These are phyloP conservation scores for Candida mattraensis DNA, from an alignment of 805 yeast species.

Conservation along the genomic window DNA sequence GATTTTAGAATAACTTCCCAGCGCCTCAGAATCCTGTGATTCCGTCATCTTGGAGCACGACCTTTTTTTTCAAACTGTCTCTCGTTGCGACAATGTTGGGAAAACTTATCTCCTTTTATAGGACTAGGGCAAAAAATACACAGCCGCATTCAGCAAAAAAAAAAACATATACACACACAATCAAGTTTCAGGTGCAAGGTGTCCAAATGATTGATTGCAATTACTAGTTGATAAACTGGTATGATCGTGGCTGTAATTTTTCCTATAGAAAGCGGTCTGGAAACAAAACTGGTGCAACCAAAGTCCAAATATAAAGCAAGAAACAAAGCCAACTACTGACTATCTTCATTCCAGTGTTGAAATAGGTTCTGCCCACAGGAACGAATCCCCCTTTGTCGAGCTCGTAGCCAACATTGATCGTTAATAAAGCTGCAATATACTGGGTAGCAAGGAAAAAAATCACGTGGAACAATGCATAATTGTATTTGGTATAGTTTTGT, in stretches of 20 bases:
- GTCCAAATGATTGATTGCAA: too few species aligned
- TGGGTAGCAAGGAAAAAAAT: conserved; percentile 95
- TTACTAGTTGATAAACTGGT: too few species aligned
- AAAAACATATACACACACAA: not conserved
- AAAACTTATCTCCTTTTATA: conserved; percentile 10
- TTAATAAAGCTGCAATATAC: conserved; percentile 90
- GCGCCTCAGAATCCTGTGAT: conserved; percentile 22
- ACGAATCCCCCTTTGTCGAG: conserved; percentile 84
- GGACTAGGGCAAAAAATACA: not conserved
- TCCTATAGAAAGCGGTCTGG: conserved; percentile 72
- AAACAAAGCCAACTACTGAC: conserved; percentile 92
- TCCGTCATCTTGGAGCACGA: conserved; percentile 12
- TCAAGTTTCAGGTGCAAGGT: not conserved
- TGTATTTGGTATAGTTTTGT: conserved; percentile 66
- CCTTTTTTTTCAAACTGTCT: too few species aligned
- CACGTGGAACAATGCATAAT: conserved; percentile 83
- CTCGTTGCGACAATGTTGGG: conserved; percentile 3
- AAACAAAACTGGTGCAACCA: conserved; percentile 84
- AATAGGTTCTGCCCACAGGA: conserved; percentile 96
- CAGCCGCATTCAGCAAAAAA: not conserved
- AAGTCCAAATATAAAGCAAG: conserved; percentile 82
- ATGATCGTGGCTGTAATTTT: not conserved
- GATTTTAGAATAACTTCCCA: conserved; percentile 45
- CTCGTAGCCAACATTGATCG: conserved; percentile 86
- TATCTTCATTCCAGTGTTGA: conserved; percentile 92